Conservation (phyloP, 1,284 basidiomycete genomes). For the Cystobasidiaceae sp. region DNA sequence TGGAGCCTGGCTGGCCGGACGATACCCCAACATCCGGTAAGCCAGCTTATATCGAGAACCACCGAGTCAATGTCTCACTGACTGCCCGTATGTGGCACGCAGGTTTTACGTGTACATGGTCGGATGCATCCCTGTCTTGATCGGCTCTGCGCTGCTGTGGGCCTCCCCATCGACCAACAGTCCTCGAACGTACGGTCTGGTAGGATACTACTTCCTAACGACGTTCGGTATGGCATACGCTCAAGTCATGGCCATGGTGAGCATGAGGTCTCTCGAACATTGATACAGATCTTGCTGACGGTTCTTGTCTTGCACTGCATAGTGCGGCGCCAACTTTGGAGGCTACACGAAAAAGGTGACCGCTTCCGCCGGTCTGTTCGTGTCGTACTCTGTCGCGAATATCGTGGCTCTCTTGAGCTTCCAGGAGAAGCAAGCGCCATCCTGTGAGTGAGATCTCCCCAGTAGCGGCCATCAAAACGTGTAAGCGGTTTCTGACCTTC, state of each 20-base stretch:
- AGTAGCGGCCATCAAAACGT: not conserved
- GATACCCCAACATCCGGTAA: conserved; percentile 8
- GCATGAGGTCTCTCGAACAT: not conserved
- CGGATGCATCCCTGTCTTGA: not conserved
- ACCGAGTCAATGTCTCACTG: not conserved
- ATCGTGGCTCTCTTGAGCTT: not conserved
- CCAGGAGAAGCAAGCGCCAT: not conserved
- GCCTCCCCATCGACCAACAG: not conserved
- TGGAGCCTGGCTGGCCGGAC: conserved; percentile 1
- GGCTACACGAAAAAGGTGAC: not conserved
- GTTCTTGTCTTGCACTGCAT: not conserved
- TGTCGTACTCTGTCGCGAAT: not conserved
- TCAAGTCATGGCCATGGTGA: conserved; percentile 5
- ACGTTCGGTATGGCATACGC: conserved; percentile 6
- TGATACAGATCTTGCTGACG: not conserved
- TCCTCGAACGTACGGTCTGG: not conserved
- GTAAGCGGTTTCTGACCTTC: not conserved
- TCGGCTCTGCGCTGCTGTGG: conserved; percentile 8
- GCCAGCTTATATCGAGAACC: not conserved
- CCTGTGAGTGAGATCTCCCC: not conserved
- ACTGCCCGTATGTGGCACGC: not conserved
- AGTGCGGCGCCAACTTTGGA: conserved; percentile 5
- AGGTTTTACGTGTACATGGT: conserved; percentile 4
- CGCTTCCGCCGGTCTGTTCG: conserved; percentile 1
- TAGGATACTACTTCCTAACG: conserved; percentile 3